Evolutionary conservation across 2,329 filamentous ascomycete genomes (phyloP).

Genomic region (Sarocladium kiliense): DNA sequence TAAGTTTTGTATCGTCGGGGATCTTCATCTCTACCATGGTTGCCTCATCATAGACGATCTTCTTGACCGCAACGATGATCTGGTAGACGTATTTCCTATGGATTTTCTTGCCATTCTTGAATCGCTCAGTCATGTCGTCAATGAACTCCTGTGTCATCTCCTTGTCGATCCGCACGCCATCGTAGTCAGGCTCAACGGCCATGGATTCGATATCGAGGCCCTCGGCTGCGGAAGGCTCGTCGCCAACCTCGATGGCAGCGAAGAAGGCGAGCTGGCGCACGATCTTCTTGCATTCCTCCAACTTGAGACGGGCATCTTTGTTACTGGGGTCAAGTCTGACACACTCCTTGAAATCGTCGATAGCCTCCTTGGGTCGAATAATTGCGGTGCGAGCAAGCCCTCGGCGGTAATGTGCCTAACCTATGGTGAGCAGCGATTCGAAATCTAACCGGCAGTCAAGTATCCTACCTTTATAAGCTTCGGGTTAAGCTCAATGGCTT

Average conservation of each 20-base stretch:
- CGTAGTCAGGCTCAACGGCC: conserved; percentile 75
- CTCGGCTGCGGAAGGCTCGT: conserved; percentile 87
- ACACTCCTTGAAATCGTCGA: conserved; percentile 88
- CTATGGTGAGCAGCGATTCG: background rate
- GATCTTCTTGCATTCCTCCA: conserved; percentile 90
- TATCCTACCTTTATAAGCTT: conserved; percentile 75
- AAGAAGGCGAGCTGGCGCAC: conserved; percentile 90
- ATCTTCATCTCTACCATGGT: conserved; percentile 96
- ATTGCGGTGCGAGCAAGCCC: conserved; percentile 90
- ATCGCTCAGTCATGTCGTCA: conserved; percentile 92
- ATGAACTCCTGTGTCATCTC: conserved; percentile 97
- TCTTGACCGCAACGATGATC: conserved; percentile 84
- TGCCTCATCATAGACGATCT: conserved; percentile 84
- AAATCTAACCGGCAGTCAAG: background rate
- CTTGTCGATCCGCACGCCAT: conserved; percentile 71
- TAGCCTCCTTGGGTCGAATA: conserved; percentile 78
- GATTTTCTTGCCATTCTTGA: conserved; percentile 93
- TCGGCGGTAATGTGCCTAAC: conserved; percentile 86
- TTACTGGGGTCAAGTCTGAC: conserved; percentile 82
- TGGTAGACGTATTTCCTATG: conserved; percentile 97
- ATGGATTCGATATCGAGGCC: conserved; percentile 86
- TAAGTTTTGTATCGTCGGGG: conserved; percentile 70
- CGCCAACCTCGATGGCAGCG: conserved; percentile 87
- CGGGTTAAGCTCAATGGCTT: conserved; percentile 84
- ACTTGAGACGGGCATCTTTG: conserved; percentile 84